Evolutionary conservation across 2,329 filamentous ascomycete species (phyloP).

Genomic region (Aspergillus neoniger): DNA sequence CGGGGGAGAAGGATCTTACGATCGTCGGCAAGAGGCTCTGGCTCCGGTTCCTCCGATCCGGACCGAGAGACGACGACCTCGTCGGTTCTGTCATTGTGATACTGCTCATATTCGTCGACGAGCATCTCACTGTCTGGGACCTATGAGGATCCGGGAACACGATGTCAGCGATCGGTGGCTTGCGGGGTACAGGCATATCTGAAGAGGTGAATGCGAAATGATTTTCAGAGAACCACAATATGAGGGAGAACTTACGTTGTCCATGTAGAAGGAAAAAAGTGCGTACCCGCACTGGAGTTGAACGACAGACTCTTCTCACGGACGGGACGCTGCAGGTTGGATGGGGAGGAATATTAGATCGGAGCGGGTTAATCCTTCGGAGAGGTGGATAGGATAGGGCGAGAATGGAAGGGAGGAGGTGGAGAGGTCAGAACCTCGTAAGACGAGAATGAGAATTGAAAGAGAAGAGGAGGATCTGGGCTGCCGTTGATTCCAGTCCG

Average conservation of each 20-base stretch:
- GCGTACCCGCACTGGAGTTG: constrained; percentile 35
- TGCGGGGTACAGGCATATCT: background rate
- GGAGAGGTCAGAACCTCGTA: constrained; percentile 24
- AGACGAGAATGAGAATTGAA: constrained; percentile 18
- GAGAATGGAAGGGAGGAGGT: constrained; percentile 17
- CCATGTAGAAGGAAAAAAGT: constrained; percentile 43
- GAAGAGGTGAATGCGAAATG: background rate
- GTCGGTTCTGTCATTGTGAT: constrained; percentile 63
- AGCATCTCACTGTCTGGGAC: constrained; percentile 63
- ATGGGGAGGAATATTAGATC: constrained; percentile 4
- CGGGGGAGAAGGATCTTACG: constrained; percentile 41
- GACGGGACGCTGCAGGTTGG: constrained; percentile 11
- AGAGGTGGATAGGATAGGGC: constrained; percentile 2
- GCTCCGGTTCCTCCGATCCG: constrained; percentile 59
- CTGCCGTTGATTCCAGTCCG: constrained; percentile 20
- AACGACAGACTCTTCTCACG: constrained; percentile 28
- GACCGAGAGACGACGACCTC: constrained; percentile 64
- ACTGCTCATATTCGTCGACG: constrained; percentile 58
- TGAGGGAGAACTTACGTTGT: constrained; percentile 43
- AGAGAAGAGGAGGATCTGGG: constrained; percentile 11
- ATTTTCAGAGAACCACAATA: background rate
- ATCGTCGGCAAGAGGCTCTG: constrained; percentile 61
- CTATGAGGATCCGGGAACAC: constrained; percentile 39
- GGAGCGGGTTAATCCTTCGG: background rate
- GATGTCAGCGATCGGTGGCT: constrained; percentile 10